Conservation (phyloP, 163 green algal species). For the Chlamydomonas reinhardtii region DNA sequence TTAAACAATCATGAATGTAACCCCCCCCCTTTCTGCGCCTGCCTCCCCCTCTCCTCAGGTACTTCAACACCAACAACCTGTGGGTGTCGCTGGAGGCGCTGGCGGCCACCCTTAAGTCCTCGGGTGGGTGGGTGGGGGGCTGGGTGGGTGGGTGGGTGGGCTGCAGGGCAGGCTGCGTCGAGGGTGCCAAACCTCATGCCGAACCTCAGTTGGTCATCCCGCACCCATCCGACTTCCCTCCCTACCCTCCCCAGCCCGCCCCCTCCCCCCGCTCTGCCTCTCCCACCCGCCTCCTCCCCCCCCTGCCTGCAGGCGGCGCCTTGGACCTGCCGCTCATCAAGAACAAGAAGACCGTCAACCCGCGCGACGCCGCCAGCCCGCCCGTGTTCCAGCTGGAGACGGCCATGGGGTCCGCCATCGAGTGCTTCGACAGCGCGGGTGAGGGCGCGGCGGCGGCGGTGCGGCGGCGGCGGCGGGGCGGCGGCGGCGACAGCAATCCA, state of each 20-base stretch:
- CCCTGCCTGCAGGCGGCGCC: slow-evolving; percentile 57
- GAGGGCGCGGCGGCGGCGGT: not conserved
- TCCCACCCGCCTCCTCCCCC: too few species aligned
- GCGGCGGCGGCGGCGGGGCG: not conserved
- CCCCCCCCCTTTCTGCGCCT: too few species aligned
- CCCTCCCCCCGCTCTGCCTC: too few species aligned
- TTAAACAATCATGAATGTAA: too few species aligned
- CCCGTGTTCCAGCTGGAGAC: slow-evolving; percentile 96
- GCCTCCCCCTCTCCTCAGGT: slow-evolving; percentile 8
- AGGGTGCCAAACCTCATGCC: too few species aligned
- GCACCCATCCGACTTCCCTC: too few species aligned
- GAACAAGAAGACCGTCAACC: slow-evolving; percentile 97
- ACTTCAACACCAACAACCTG: slow-evolving; percentile 94
- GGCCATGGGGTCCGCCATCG: slow-evolving; percentile 93
- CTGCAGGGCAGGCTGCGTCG: too few species aligned
- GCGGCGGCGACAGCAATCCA: not conserved
- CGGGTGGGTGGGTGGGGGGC: not conserved
- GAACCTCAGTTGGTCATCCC: too few species aligned
- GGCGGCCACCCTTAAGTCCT: slow-evolving; percentile 47
- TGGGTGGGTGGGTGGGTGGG: too few species aligned
- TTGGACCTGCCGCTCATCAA: slow-evolving; percentile 93
- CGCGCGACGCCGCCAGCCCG: slow-evolving; percentile 69
- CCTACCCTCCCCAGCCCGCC: too few species aligned
- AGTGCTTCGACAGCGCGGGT: slow-evolving; percentile 91
- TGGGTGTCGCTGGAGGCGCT: slow-evolving; percentile 77